Percentiles rank a stretch among this genome's conserved stretches.
Evolutionary conservation across 441 rosid genomes (phyloP).

Genomic region (Omphalea diandra): DNA sequence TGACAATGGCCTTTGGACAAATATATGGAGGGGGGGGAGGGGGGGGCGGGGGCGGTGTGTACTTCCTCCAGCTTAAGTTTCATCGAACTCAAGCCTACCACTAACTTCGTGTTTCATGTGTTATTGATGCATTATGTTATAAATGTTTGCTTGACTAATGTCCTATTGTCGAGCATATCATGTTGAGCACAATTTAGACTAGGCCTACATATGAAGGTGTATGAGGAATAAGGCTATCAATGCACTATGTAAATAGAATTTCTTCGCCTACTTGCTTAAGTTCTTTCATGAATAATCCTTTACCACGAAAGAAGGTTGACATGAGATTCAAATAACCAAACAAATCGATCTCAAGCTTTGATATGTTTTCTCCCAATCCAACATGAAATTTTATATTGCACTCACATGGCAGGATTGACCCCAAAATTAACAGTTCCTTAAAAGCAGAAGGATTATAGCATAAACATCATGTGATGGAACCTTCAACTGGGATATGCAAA

Average conservation of each 20-base stretch:
- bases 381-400: not conserved
- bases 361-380: not conserved
- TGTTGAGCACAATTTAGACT: not conserved
- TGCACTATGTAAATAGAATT: too few relatives aligned
- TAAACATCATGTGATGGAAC: not conserved
- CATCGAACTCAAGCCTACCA: not conserved
- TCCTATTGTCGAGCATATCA: not conserved
- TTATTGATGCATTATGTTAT: not conserved
- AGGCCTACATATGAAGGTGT: not conserved
- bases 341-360: not conserved
- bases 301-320: constrained; percentile 1
- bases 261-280: not conserved
- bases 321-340: not conserved
- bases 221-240: not conserved
- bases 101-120: not conserved
- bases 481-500: too few relatives aligned
- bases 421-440: not conserved
- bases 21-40: not conserved
- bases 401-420: not conserved
- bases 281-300: not conserved
- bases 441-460: not conserved
- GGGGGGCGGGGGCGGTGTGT: too few relatives aligned
- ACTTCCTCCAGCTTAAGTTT: not conserved
- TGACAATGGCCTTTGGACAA: not conserved
- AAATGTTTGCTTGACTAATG: too few relatives aligned